Base-by-base conservation (phyloP, 2,329 filamentous ascomycete species). In the Mariannaea sp. region DNA sequence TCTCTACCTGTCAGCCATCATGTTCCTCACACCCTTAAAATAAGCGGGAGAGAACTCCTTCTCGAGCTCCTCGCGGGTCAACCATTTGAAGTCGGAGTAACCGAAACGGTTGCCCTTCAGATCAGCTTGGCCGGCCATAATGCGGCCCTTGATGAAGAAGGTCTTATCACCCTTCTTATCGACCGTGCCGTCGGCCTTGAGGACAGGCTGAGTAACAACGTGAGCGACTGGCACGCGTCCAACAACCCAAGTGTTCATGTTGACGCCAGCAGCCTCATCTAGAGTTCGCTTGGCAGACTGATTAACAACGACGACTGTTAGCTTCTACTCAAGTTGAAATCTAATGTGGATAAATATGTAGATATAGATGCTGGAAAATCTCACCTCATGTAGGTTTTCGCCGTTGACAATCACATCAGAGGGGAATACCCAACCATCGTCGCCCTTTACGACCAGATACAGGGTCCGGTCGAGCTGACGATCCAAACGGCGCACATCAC, bases 231-330 rank as follows among this genome's bases (percentile, higher is more conserved):
- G 94, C 53, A 89, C 88, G 65, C 92, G 92, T 56, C 92, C 93
- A 45, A 99, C 89, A 64, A 97, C 84, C 92, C 94, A 99, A 49
- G 92, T 97, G 78, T 97, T 97, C 92, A 99, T 97, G 80, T 99
- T 95, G 56, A 89, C 76, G 53, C 94, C 94, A 8, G 88, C 92
- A 3, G 90, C 80, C 65, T 90, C 81, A 46, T 87, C 79, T 19
- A 97, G 80, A 49, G 92, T 85, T 55, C 92, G 84, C 69, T 91
- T 84, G 30, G 93, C 92, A 38, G 90, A 87, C 94, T 99, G 65
- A 57, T 8, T n/a, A n/a, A 12, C 33, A 16, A 49, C 13, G 20
- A n/a, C n/a, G n/a, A n/a, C 17, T 24, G 50, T 69, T 63, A 66
- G 64, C 45, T 13, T 6, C 24, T 36, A 8, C 29, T 12, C 9